Conservation (phyloP, 192 early-diverging fungal species). For the Spizellomyces punctatus region DNA sequence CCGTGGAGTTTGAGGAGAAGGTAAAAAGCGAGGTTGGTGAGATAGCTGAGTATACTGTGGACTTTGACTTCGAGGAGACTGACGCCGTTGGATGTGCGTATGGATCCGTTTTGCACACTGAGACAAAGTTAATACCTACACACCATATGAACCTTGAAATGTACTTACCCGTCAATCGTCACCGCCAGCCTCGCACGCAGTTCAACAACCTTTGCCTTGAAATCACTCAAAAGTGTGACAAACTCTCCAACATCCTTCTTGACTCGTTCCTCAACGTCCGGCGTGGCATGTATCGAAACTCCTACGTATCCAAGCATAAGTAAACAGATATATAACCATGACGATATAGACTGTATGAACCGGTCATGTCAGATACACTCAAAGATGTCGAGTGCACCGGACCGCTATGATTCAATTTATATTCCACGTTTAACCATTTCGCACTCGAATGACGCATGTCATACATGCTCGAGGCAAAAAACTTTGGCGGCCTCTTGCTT, state of each 20-base stretch:
- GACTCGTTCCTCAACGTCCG: neutral
- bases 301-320: neutral
- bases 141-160: neutral
- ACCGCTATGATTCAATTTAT: neutral
- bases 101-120: conserved; percentile 55
- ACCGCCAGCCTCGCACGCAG: conserved; percentile 12
- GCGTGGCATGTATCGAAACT: neutral
- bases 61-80: conserved; percentile 91
- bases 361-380: neutral
- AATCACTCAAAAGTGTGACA: conserved; percentile 9
- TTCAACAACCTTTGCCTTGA: conserved; percentile 23
- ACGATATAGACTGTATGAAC: neutral
- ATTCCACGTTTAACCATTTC: conserved; percentile 25
- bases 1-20: conserved; percentile 81
- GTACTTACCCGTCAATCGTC: conserved; percentile 1
- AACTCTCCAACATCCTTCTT: conserved; percentile 17
- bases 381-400: neutral
- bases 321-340: neutral
- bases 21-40: conserved; percentile 76
- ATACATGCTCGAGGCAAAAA: neutral
- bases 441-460: neutral
- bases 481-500: neutral
- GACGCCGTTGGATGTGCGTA: conserved; percentile 76
- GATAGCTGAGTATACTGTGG: conserved; percentile 83
- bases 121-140: neutral